phyloP scores from a whole-genome alignment of 2,329 filamentous ascomycete genomes.

The Pyrenophora tritici-repentis region DNA sequence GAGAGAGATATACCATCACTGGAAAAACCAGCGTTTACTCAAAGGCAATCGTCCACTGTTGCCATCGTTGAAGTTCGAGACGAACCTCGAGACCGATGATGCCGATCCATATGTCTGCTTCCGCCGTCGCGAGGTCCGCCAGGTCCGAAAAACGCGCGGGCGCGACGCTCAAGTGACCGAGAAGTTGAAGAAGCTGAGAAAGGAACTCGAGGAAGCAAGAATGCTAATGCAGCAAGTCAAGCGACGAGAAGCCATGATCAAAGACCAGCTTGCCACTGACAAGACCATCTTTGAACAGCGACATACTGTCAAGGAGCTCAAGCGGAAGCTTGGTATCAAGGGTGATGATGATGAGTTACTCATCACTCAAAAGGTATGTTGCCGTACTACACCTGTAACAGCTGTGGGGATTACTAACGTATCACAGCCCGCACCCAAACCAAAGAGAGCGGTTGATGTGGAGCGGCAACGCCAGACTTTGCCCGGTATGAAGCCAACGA shows the following conservation, averaged over 20 bases:
- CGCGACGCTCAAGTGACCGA: constrained; percentile 93
- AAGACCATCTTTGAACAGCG: constrained; percentile 82
- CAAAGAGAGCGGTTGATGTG: constrained; percentile 63
- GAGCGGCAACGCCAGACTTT: constrained; percentile 69
- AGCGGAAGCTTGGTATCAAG: constrained; percentile 86
- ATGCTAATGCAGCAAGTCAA: constrained; percentile 77
- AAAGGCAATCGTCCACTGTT: constrained; percentile 74
- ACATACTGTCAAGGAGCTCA: constrained; percentile 80
- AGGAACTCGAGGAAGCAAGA: constrained; percentile 87
- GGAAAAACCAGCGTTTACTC: constrained; percentile 72
- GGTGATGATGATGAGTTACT: constrained; percentile 83
- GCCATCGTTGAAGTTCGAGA: constrained; percentile 88
- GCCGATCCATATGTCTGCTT: constrained; percentile 98
- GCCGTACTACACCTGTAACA: background rate
- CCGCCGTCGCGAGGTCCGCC: constrained; percentile 88
- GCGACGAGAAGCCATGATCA: constrained; percentile 78
- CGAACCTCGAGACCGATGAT: constrained; percentile 90
- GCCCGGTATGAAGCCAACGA: constrained; percentile 57
- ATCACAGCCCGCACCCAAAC: constrained; percentile 44
- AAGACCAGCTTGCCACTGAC: constrained; percentile 75
- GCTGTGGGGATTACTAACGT: constrained; percentile 29
- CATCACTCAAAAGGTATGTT: constrained; percentile 85
- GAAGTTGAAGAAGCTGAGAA: constrained; percentile 87
- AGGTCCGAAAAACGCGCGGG: constrained; percentile 91
- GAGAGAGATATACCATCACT: constrained; percentile 86